phyloP scores from a whole-genome alignment of 371 early-diverging fungal species.

The Mucor racemosus region DNA sequence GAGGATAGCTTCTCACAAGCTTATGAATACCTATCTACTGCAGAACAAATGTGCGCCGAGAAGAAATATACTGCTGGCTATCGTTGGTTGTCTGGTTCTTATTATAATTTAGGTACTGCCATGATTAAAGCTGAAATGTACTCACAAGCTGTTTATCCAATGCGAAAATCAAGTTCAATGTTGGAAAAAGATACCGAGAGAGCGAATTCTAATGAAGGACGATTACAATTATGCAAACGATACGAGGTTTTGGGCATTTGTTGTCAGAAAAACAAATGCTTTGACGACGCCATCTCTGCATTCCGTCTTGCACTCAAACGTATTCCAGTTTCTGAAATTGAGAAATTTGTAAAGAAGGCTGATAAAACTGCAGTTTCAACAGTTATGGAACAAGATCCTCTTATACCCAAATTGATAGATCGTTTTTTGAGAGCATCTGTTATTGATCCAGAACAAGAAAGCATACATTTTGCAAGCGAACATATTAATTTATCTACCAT shows the following conservation, averaged over 20 bases:
- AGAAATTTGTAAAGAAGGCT: constrained; percentile 33
- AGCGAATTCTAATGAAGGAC: constrained; percentile 28
- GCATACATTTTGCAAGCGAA: constrained; percentile 33
- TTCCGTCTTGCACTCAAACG: constrained; percentile 38
- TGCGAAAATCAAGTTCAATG: constrained; percentile 42
- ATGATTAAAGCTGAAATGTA: constrained; percentile 32
- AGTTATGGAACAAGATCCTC: constrained; percentile 29
- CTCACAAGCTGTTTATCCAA: constrained; percentile 34
- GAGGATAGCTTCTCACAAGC: constrained; percentile 32
- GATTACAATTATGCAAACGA: constrained; percentile 47
- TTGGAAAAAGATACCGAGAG: constrained; percentile 37
- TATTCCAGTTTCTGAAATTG: constrained; percentile 32
- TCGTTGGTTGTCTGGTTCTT: constrained; percentile 43
- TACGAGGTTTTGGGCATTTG: constrained; percentile 46
- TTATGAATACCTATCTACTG: constrained; percentile 35
- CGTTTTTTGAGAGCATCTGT: constrained; percentile 42
- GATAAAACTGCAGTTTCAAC: constrained; percentile 26
- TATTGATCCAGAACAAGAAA: constrained; percentile 26
- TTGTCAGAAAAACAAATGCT: constrained; percentile 36
- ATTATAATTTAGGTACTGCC: constrained; percentile 40
- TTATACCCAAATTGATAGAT: constrained; percentile 48
- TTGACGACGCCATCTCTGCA: constrained; percentile 37
- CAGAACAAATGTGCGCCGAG: constrained; percentile 35
- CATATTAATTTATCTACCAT: constrained; percentile 25
- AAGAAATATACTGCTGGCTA: constrained; percentile 33